These are phyloP conservation scores for Clavaria fumosa DNA, from an alignment of 768 basidiomycete species.

Conservation along the genomic window DNA sequence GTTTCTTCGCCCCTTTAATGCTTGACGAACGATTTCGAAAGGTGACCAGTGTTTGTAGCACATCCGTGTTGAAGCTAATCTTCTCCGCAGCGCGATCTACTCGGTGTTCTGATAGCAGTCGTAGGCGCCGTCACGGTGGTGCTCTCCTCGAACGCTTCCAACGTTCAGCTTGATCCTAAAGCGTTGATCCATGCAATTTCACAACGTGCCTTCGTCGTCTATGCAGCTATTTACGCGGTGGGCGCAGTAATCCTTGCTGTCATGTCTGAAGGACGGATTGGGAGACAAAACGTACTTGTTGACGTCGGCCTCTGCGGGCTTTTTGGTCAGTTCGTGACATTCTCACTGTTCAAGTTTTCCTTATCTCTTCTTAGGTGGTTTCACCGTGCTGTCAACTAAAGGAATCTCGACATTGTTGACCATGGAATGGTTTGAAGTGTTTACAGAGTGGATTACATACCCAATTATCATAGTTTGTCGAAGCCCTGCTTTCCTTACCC, in stretches of 20 bases:
- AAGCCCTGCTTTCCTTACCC: neutral
- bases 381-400: slow-evolving; percentile 89
- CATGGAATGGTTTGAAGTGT: slow-evolving; percentile 58
- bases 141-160: slow-evolving; percentile 55
- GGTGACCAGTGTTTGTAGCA: slow-evolving; percentile 25
- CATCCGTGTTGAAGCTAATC: slow-evolving; percentile 8
- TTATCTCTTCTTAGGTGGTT: slow-evolving; percentile 45
- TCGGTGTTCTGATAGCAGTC: slow-evolving; percentile 69
- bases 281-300: slow-evolving; percentile 57
- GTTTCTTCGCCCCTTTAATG: slow-evolving; percentile 80
- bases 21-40: slow-evolving; percentile 71
- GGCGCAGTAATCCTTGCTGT: slow-evolving; percentile 42
- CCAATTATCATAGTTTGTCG: slow-evolving; percentile 51
- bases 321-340: slow-evolving; percentile 36
- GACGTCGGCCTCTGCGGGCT: slow-evolving; percentile 83
- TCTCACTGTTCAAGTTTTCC: neutral
- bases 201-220: slow-evolving; percentile 61
- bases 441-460: slow-evolving; percentile 72
- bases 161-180: slow-evolving; percentile 52
- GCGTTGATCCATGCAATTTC: slow-evolving; percentile 53
- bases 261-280: slow-evolving; percentile 49
- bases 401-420: slow-evolving; percentile 80
- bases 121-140: slow-evolving; percentile 92
- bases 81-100: slow-evolving; percentile 42
- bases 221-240: slow-evolving; percentile 46